Evolutionary conservation across 345 rosid species (phyloP).

Genomic region (Sonneratia alba): DNA sequence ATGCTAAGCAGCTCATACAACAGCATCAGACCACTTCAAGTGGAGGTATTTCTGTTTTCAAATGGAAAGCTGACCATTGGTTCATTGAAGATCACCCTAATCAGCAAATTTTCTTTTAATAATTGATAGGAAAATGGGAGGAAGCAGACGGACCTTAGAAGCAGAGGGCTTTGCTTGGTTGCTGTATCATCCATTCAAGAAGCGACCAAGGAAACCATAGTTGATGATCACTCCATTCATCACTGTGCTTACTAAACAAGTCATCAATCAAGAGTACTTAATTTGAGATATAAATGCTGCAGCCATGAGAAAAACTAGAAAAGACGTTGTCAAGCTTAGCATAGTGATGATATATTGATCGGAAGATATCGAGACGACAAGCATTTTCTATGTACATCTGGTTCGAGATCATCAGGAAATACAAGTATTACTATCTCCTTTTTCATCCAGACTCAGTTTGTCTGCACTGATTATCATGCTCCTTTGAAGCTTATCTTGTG

Average conservation of each 20-base stretch:
- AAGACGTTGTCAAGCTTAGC: background rate
- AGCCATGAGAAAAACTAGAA: background rate
- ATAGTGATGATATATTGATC: too few relatives aligned
- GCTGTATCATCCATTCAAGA: conserved; percentile 27
- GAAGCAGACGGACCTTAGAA: conserved; percentile 21
- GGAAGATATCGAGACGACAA: too few relatives aligned
- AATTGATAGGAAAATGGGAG: conserved; percentile 17
- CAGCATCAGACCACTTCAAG: conserved; percentile 13
- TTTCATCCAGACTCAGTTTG: too few relatives aligned
- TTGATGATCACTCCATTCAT: background rate
- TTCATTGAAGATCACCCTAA: background rate
- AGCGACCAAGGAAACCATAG: conserved; percentile 1
- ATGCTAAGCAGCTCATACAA: conserved; percentile 32
- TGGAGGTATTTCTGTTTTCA: conserved; percentile 22
- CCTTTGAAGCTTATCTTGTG: too few relatives aligned
- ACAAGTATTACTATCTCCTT: too few relatives aligned
- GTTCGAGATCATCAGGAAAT: too few relatives aligned
- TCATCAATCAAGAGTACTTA: background rate
- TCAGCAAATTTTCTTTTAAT: background rate
- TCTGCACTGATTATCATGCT: too few relatives aligned
- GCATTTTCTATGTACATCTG: too few relatives aligned
- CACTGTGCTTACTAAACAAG: background rate
- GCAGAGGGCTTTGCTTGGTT: conserved; percentile 52
- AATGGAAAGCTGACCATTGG: background rate
- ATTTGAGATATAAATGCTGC: background rate